Base-by-base conservation (phyloP, 2,329 filamentous ascomycete species). In the Xylaria sp. region DNA sequence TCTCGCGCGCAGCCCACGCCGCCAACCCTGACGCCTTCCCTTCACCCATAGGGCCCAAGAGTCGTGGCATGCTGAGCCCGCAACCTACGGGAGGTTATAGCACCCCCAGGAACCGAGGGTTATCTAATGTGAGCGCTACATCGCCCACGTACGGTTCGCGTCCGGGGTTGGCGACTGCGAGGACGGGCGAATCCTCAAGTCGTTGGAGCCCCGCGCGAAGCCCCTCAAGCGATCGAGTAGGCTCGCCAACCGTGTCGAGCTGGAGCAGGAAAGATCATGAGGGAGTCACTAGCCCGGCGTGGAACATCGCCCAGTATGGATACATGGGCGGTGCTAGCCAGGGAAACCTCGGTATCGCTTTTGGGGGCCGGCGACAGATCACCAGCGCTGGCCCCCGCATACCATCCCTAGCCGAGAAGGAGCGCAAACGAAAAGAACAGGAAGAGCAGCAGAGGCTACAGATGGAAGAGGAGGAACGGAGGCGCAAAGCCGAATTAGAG, bases 281-380 rank as follows among this genome's bases (percentile, higher is more conserved):
- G 80, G 89, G 88, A 18, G 87, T 86, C 54, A 98, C 94, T 1
- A 87, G 91, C 32, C 96, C 96, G 0, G 96, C 96, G 1, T 99
- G 96, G 96, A 99, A 98, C 79, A 98, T 98, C 75, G 92, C 94
- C 66, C 96, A 99, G 79, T 99, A 99, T 78, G 94, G 96, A 8
- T 99, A 98, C 81, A 96, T 98, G 92, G 96, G 96, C 67, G 96
- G 96, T 58, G 96, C 96, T 32, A 98, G 93, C 77, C 96, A 99
- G 80, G 95, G 94, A 2, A 98, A 97, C 76, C 90, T 98, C 70
- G 96, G 96, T 20, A 94, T 99, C 74, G 90, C 93, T 12, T 98
- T 98, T 81, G 96, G 96, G 65, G 93, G 91, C 20, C 89, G 94
- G 75, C 89, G 96, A 69, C 96, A 99, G 82, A 98, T 99, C 78